Conservation (phyloP, 2,329 filamentous ascomycete species). For the Sarocladium brachiariae region DNA sequence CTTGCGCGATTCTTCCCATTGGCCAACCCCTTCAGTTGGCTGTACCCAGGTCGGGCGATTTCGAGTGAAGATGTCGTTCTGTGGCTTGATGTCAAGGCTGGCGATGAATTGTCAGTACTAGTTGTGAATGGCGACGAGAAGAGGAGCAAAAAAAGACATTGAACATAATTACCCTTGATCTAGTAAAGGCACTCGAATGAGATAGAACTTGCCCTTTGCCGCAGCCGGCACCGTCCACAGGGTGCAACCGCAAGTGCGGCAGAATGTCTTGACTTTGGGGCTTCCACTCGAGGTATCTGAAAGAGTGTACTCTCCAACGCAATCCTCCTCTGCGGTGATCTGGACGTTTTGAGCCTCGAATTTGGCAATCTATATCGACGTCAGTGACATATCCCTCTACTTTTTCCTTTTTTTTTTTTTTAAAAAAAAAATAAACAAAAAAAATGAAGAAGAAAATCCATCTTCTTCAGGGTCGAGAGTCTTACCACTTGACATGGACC, state of each 20-base stretch:
- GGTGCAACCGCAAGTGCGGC: slow-evolving; percentile 18
- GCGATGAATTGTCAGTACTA: neutral
- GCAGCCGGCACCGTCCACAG: slow-evolving; percentile 22
- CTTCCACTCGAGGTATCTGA: slow-evolving; percentile 19
- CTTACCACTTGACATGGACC: slow-evolving; percentile 14
- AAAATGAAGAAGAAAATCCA: too few relatives aligned
- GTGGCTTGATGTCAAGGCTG: slow-evolving; percentile 16
- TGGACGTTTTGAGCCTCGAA: slow-evolving; percentile 15
- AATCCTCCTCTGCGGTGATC: neutral
- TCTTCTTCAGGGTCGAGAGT: neutral
- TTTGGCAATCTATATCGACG: slow-evolving; percentile 20
- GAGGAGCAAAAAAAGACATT: neutral
- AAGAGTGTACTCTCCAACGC: slow-evolving; percentile 15
- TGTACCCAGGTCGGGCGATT: slow-evolving; percentile 20
- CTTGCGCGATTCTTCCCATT: slow-evolving; percentile 21
- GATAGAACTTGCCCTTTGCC: slow-evolving; percentile 17
- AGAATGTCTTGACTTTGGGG: slow-evolving; percentile 21
- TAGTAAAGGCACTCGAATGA: slow-evolving; percentile 20
- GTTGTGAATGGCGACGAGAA: neutral
- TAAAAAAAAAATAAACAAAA: too few relatives aligned
- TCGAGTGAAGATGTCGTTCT: slow-evolving; percentile 22
- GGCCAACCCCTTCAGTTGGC: slow-evolving; percentile 15
- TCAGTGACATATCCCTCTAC: too few relatives aligned
- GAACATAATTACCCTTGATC: slow-evolving; percentile 20
- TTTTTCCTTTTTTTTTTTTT: too few relatives aligned